Base-by-base conservation (phyloP, 345 rosid species). In the Luvunga scandens region DNA sequence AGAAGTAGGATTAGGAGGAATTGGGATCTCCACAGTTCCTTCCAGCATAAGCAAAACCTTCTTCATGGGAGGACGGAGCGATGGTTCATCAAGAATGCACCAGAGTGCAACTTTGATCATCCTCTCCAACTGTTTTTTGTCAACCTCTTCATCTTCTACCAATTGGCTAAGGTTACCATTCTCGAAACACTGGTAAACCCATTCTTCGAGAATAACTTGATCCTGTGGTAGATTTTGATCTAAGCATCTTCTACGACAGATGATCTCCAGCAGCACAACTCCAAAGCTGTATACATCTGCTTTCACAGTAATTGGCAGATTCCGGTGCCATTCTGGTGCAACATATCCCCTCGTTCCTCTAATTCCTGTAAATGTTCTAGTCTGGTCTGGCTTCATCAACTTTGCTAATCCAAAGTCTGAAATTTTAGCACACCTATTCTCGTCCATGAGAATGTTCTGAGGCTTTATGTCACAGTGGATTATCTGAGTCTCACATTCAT, bases 231-330 rank as follows among this genome's bases (percentile, higher is more conserved):
- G 71, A 21, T 48, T 34, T 4, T 0, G 34, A 2, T 81, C 80
- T 25, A 81, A 21, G 13, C 60, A 63, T 59, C 68, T 61, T 45
- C 77, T 68, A 5, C 80, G 36, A 63, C 86, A 77, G 30, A 73
- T 50, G 34, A 81, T 77, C 78, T 83, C 82, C 68, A 81, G 27
- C 28, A 86, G 42, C 77, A 85, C 53, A 9, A 85, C 21, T 28
- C 88, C 83, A 5, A 78, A 85, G 76, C 86, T 83, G 77, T 83
- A 85, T 24, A 81, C 78, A 77, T 83, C 81, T 81, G 78, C 86
- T 75, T 83, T 85, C 2, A 22, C 78, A 9, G 83, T 80, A 70
- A 85, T 69, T 0, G 84, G 88, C 74, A 36, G 39, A 2, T 83
- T 83, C 25, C 36, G 30, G 27, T 83, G 78, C 86, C 84, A 83